phyloP scores from a whole-genome alignment of 2,329 filamentous ascomycete species.

The Cladophialophora yegresii region DNA sequence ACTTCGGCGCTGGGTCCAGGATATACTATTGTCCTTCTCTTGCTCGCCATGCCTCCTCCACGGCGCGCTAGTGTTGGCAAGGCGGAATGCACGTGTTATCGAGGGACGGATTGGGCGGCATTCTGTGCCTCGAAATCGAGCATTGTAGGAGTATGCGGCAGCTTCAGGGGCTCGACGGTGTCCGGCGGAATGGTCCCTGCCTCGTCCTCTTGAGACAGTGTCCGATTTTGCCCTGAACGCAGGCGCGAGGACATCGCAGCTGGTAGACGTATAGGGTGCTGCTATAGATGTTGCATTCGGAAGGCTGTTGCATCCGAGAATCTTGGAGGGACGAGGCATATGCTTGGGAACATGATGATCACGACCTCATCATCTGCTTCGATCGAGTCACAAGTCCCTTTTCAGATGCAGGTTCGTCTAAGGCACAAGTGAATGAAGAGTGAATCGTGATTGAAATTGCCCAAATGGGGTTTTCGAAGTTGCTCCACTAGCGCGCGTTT shows the following conservation, averaged over 20 bases:
- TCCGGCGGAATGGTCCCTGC: background rate
- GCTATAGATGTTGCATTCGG: conserved; percentile 29
- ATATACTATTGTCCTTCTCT: background rate
- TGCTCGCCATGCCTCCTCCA: background rate
- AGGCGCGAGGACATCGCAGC: conserved; percentile 34
- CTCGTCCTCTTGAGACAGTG: background rate
- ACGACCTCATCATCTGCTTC: conserved; percentile 15
- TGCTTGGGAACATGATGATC: conserved; percentile 25
- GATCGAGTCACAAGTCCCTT: background rate
- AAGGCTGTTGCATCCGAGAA: conserved; percentile 30
- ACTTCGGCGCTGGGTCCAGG: conserved; percentile 9
- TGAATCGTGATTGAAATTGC: conserved; percentile 10
- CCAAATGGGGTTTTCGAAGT: conserved; percentile 6
- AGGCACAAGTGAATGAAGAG: conserved; percentile 1
- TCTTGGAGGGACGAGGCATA: conserved; percentile 30
- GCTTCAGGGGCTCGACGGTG: background rate
- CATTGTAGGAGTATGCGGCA: conserved; percentile 19
- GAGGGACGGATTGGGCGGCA: background rate
- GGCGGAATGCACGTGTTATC: background rate
- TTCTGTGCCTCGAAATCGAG: conserved; percentile 10
- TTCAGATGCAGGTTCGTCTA: background rate
- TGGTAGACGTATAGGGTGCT: conserved; percentile 14
- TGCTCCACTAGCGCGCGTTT: conserved; percentile 23
- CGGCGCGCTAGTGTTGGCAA: background rate
- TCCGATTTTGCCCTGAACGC: conserved; percentile 13